These are phyloP conservation scores for Kodamaea arcana DNA, from an alignment of 1,139 yeast genomes.

Conservation along the genomic window DNA sequence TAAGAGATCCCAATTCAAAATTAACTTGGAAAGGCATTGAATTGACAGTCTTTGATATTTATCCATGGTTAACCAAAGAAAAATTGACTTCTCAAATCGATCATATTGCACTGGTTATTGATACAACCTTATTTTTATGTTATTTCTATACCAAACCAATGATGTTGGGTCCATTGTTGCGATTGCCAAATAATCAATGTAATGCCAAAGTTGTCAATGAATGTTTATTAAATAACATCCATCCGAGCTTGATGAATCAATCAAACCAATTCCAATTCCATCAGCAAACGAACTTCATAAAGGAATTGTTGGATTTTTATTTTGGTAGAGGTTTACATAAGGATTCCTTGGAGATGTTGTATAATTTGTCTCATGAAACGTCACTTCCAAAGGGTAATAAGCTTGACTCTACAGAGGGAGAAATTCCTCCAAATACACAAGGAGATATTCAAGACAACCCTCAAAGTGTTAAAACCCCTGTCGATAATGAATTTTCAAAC, in stretches of 20 bases:
- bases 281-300: conserved; percentile 46
- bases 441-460: neutral
- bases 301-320: conserved; percentile 78
- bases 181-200: conserved; percentile 71
- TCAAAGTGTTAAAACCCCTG: conserved; percentile 11
- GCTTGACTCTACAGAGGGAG: no score
- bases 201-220: conserved; percentile 59
- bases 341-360: conserved; percentile 63
- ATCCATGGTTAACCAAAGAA: conserved; percentile 18
- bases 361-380: conserved; percentile 30
- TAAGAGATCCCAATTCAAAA: conserved; percentile 27
- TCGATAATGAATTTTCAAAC: conserved; percentile 21
- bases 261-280: conserved; percentile 16
- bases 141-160: conserved; percentile 66
- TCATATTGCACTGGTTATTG: conserved; percentile 52
- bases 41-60: conserved; percentile 38
- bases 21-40: conserved; percentile 45
- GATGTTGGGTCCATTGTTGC: conserved; percentile 75
- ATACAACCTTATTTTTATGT: conserved; percentile 74
- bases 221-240: conserved; percentile 33
- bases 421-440: no score
- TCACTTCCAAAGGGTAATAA: no score
- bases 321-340: conserved; percentile 59
- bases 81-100: conserved; percentile 13
- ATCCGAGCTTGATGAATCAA: conserved; percentile 11